phyloP scores from a whole-genome alignment of 2,329 filamentous ascomycete genomes.

The Hypoxylon sp. region DNA sequence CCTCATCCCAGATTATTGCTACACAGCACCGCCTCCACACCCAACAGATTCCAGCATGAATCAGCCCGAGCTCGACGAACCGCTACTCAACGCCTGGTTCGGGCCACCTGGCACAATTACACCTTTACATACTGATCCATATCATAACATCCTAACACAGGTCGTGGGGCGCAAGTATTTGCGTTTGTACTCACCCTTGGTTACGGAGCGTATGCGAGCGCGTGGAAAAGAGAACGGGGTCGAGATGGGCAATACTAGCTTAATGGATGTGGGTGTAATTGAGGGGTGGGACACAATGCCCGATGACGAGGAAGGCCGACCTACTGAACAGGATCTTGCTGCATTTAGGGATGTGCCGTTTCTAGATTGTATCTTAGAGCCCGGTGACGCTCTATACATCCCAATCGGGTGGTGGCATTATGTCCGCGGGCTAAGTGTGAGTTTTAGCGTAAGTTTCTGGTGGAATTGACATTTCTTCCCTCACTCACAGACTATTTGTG shows the following conservation, averaged over 20 bases:
- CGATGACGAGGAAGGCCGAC: conserved; percentile 48
- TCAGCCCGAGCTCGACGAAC: conserved; percentile 64
- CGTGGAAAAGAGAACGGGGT: conserved; percentile 75
- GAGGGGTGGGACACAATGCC: conserved; percentile 67
- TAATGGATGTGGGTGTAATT: conserved; percentile 78
- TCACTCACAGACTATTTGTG: not conserved
- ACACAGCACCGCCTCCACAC: conserved; percentile 73
- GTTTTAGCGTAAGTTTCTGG: conserved; percentile 98
- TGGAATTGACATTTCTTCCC: conserved; percentile 69
- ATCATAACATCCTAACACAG: conserved; percentile 92
- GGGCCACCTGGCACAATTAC: conserved; percentile 90
- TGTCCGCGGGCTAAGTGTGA: conserved; percentile 84
- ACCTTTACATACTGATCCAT: conserved; percentile 91
- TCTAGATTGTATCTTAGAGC: conserved; percentile 81
- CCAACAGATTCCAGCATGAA: conserved; percentile 54
- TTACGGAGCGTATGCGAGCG: conserved; percentile 70
- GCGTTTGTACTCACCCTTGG: conserved; percentile 81
- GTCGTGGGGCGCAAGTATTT: conserved; percentile 93
- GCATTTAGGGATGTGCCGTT: conserved; percentile 71
- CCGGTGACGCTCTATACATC: conserved; percentile 89
- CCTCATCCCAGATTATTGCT: conserved; percentile 85
- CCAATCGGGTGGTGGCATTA: conserved; percentile 99
- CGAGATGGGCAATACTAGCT: conserved; percentile 92
- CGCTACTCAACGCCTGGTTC: conserved; percentile 91
- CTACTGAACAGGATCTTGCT: conserved; percentile 56